A percentile compares a stretch with the other conserved stretches of the same genome.
Conservation (phyloP, 208 protist genomes). For the Leishmania aethiopica region DNA sequence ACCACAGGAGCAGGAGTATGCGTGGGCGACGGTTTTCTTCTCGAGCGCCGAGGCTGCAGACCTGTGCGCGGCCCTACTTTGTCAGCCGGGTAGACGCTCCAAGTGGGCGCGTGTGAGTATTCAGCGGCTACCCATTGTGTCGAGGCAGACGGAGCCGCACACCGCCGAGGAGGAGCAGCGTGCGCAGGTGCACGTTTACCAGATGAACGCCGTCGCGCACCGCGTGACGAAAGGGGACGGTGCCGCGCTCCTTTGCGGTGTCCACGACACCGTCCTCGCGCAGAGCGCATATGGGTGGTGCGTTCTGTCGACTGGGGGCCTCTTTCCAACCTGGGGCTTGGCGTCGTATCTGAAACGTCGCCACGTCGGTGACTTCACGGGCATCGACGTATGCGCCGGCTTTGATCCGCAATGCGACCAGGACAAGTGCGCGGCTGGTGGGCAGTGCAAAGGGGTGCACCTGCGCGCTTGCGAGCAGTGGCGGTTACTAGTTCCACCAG, state of each 20-base stretch:
- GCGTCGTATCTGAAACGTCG: slow-evolving; percentile 25
- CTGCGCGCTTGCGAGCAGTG: slow-evolving; percentile 30
- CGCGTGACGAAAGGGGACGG: not conserved
- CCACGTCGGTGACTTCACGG: slow-evolving; percentile 18
- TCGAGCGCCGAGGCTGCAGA: slow-evolving; percentile 31
- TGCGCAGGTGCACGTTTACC: slow-evolving; percentile 27
- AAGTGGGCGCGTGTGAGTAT: slow-evolving; percentile 32
- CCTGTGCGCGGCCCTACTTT: slow-evolving; percentile 28
- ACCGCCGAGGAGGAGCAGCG: slow-evolving; percentile 23
- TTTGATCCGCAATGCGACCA: slow-evolving; percentile 10
- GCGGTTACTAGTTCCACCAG: slow-evolving; percentile 27
- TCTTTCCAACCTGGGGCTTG: slow-evolving; percentile 31
- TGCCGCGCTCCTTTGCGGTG: not conserved
- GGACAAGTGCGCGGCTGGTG: slow-evolving; percentile 25
- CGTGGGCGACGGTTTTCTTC: slow-evolving; percentile 33
- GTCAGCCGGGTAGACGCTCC: slow-evolving; percentile 33
- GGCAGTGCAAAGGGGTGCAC: slow-evolving; percentile 22
- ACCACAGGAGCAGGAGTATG: slow-evolving; percentile 30
- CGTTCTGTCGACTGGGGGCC: slow-evolving; percentile 28
- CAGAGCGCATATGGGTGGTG: slow-evolving; percentile 20
- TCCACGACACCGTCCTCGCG: slow-evolving; percentile 27
- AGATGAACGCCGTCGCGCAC: slow-evolving; percentile 14
- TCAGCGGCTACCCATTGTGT: slow-evolving; percentile 26
- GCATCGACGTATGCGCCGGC: slow-evolving; percentile 21
- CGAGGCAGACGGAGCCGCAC: slow-evolving; percentile 14